A percentile compares a stretch with the other conserved stretches of the same genome.
Conservation (phyloP, 1,139 yeast species). For the Yamadazyma aaseri region DNA sequence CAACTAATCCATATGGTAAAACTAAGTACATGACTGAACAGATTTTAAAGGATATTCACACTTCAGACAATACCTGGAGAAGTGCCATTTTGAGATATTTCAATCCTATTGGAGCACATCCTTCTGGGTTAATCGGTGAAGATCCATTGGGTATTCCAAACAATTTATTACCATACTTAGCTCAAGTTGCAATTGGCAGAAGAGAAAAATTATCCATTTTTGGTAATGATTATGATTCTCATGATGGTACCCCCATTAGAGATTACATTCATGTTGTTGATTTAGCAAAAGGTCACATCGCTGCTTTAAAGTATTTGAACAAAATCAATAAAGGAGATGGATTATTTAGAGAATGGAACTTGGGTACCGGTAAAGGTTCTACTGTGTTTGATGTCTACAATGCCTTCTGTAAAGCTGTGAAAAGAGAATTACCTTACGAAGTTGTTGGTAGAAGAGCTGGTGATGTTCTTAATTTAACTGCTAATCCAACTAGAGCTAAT, state of each 20-base stretch:
- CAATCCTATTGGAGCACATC: slow-evolving; percentile 86
- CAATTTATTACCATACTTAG: slow-evolving; percentile 70
- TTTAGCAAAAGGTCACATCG: slow-evolving; percentile 76
- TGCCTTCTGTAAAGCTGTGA: slow-evolving; percentile 70
- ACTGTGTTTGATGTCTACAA: slow-evolving; percentile 72
- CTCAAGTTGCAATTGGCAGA: slow-evolving; percentile 77
- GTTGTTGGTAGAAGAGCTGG: slow-evolving; percentile 71
- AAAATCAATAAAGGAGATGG: slow-evolving; percentile 40
- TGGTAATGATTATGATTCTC: slow-evolving; percentile 67
- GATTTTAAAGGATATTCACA: slow-evolving; percentile 56
- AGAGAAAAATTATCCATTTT: slow-evolving; percentile 63
- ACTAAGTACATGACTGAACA: slow-evolving; percentile 69
- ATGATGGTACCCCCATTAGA: slow-evolving; percentile 80
- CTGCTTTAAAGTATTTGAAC: slow-evolving; percentile 64
- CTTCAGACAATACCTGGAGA: slow-evolving; percentile 49
- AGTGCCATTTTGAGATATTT: slow-evolving; percentile 73
- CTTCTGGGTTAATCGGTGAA: slow-evolving; percentile 76
- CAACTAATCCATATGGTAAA: slow-evolving; percentile 76
- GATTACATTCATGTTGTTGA: slow-evolving; percentile 84
- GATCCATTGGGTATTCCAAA: slow-evolving; percentile 79
- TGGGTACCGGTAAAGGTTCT: slow-evolving; percentile 78
- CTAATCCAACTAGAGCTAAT: slow-evolving; percentile 67
- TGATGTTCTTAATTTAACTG: slow-evolving; percentile 75
- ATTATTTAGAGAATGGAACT: slow-evolving; percentile 74
- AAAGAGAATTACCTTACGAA: slow-evolving; percentile 63